Evolutionary conservation across 192 early-diverging fungal species (phyloP).

Genomic region (Mortierella alpina): DNA sequence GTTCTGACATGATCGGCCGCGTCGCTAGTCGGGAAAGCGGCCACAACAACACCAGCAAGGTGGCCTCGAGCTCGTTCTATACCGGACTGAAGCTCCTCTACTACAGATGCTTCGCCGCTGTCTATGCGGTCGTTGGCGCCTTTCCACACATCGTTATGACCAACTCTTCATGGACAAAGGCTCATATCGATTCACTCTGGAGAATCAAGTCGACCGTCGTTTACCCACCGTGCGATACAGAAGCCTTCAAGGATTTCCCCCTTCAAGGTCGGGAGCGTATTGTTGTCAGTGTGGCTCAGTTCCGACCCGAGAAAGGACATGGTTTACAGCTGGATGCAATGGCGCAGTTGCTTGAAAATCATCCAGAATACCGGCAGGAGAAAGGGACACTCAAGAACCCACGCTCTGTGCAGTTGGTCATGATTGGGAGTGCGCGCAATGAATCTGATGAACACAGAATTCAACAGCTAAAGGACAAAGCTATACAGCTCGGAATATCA

Average conservation of each 20-base stretch:
- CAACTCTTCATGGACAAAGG: constrained; percentile 97
- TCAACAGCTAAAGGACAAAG: constrained; percentile 62
- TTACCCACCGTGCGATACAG: constrained; percentile 95
- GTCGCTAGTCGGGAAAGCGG: constrained; percentile 39
- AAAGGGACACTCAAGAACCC: constrained; percentile 10
- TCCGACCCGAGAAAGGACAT: constrained; percentile 97
- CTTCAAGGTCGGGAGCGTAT: constrained; percentile 65
- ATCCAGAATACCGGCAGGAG: constrained; percentile 64
- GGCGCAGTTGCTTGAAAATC: constrained; percentile 64
- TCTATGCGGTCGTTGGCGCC: constrained; percentile 84
- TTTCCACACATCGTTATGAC: constrained; percentile 88
- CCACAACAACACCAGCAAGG: constrained; percentile 71
- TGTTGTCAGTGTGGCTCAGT: constrained; percentile 94
- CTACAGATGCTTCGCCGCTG: constrained; percentile 79
- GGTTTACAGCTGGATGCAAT: constrained; percentile 83
- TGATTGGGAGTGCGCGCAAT: constrained; percentile 91
- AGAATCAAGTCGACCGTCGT: constrained; percentile 74
- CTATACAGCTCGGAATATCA: constrained; percentile 63
- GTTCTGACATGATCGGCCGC: constrained; percentile 60
- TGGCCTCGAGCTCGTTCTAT: constrained; percentile 69
- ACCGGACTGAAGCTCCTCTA: constrained; percentile 78
- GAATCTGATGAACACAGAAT: constrained; percentile 79
- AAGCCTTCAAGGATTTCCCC: constrained; percentile 65
- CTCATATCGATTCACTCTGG: constrained; percentile 92
- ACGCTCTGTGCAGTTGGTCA: constrained; percentile 65